phyloP scores from a whole-genome alignment of 768 basidiomycete genomes.

The Tulasnella calospora region DNA sequence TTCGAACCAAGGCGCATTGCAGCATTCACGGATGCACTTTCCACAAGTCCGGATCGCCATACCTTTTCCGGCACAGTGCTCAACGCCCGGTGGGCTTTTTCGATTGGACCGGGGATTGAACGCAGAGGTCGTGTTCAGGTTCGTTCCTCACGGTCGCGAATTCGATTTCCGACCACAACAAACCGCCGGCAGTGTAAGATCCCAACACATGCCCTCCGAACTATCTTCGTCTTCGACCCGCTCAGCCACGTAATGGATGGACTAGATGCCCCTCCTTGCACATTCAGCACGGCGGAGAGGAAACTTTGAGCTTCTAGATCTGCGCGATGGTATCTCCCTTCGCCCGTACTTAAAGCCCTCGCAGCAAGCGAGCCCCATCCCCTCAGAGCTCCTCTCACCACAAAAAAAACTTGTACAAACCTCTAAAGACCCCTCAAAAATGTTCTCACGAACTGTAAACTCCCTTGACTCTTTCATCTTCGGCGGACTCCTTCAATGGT shows the following conservation, averaged over 20 bases:
- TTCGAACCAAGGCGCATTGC: background rate
- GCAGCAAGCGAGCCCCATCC: background rate
- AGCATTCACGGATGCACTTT: background rate
- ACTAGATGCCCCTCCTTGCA: background rate
- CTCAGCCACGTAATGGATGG: background rate
- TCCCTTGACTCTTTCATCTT: background rate
- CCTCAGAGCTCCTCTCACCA: background rate
- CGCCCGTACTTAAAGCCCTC: background rate
- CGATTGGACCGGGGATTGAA: background rate
- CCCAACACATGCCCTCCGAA: background rate
- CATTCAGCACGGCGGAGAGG: background rate
- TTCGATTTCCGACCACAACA: background rate
- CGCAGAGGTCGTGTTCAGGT: background rate
- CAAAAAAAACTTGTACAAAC: background rate
- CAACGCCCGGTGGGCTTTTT: background rate
- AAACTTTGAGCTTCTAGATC: constrained; percentile 1
- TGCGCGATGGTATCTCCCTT: background rate
- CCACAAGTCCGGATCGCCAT: background rate
- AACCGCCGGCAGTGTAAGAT: background rate
- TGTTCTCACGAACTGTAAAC: background rate
- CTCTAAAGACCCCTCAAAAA: background rate
- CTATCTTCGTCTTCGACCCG: background rate
- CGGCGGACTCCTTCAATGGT: constrained; percentile 3
- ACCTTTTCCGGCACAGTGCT: background rate
- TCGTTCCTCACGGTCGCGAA: background rate